These are phyloP conservation scores for Cyberlindnera nakhonratchasimensis DNA, from an alignment of 805 yeast genomes.

Conservation along the genomic window DNA sequence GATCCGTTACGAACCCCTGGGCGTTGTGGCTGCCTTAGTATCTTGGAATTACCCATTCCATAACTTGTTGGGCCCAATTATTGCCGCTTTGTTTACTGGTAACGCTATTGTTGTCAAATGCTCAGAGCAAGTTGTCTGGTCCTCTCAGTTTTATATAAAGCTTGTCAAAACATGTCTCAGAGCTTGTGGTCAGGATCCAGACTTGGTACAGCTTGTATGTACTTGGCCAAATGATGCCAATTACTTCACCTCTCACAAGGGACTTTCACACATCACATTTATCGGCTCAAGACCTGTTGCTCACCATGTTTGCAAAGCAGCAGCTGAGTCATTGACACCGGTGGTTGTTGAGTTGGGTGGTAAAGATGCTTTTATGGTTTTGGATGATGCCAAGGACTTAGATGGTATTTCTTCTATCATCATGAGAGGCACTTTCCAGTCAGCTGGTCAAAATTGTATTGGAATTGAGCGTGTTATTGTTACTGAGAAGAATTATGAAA, in stretches of 20 bases:
- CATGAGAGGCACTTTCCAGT: conserved; percentile 94
- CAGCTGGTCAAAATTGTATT: conserved; percentile 97
- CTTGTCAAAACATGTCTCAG: conserved; percentile 70
- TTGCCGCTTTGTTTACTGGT: conserved; percentile 87
- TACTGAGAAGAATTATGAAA: conserved; percentile 62
- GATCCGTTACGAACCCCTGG: conserved; percentile 88
- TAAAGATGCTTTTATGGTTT: conserved; percentile 83
- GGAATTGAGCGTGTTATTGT: conserved; percentile 95
- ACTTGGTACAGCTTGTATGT: conserved; percentile 81
- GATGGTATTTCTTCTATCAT: conserved; percentile 68
- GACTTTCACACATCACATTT: conserved; percentile 83
- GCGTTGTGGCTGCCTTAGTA: conserved; percentile 82
- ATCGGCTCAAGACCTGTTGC: conserved; percentile 97
- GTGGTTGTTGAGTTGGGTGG: conserved; percentile 97
- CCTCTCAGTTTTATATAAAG: conserved; percentile 72
- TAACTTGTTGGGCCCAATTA: conserved; percentile 86
- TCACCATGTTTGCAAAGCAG: conserved; percentile 77
- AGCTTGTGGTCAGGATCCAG: conserved; percentile 72
- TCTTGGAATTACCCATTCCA: conserved; percentile 99
- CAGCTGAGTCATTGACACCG: conserved; percentile 85
- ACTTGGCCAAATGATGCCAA: conserved; percentile 91
- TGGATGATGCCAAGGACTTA: conserved; percentile 70
- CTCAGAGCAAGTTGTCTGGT: conserved; percentile 95
- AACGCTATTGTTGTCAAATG: conserved; percentile 90
- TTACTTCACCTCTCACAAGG: conserved; percentile 78